Base-by-base conservation (phyloP, 371 early-diverging fungal genomes). In the Mortierella sp. region DNA sequence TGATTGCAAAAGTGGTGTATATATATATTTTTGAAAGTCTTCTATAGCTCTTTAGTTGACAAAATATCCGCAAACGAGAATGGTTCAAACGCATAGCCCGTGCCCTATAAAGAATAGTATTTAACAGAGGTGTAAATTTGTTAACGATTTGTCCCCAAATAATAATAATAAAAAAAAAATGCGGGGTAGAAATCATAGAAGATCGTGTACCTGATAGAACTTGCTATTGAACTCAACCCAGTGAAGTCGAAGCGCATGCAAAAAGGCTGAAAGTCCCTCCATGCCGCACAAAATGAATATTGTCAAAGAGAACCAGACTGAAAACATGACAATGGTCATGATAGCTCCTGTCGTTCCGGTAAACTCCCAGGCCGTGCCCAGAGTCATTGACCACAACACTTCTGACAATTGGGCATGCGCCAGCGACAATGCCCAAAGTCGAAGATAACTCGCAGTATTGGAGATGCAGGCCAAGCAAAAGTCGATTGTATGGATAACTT, bases 171-270 rank as follows among this genome's bases (percentile, higher is more conserved):
- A 59, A 1, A 47, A 0, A 15, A 59, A 12, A 48, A 15, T 23
- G 4, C 1, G 16, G 5, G 23, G 30, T 19, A 58, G 21, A 5
- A 19, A 51, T 47, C 15, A 2, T 28, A 1, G 37, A 25, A 7
- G 16, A 5, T 2, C 43, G 37, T 50, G 50, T 56, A 71, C 71
- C 21, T 86, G 87, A 81, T 98, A 99, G 83, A 99, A 99, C 86
- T 99, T 99, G 84, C 91, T 92, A 82, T 99, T 96, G 85, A 99
- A 99, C 86, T 99, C 99, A 59, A 99, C 85, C 99, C 99, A 99
- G 85, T 99, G 99, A 66, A 99, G 89, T 91, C 99, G 95, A 44
- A 99, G 89, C 1, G 99, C 99, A 84, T 99, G 99, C 77, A 99
- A 85, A 86, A 98, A 99, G 2, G 99, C 98, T 60, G 96, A 95